A percentile compares a stretch with the other conserved stretches of the same genome.
Evolutionary conservation across 768 basidiomycete genomes (phyloP).

Genomic region (Lactarius deliciosus): DNA sequence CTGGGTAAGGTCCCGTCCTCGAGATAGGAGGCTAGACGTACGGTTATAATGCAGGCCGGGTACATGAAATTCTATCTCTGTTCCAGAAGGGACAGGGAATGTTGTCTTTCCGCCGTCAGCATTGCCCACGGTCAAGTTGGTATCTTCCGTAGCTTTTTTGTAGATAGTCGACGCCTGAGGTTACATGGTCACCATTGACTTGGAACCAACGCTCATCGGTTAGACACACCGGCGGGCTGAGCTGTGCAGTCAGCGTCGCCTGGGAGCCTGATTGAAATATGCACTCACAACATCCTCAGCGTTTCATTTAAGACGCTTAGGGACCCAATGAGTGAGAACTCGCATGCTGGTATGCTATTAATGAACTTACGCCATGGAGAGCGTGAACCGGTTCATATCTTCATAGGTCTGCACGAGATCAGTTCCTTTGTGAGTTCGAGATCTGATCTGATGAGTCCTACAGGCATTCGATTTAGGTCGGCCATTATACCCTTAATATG

Average conservation of each 20-base stretch:
- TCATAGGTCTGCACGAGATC: constrained; percentile 28
- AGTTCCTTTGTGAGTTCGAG: background rate
- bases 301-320: constrained; percentile 51
- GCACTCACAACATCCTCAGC: constrained; percentile 41
- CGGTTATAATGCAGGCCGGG: constrained; percentile 53
- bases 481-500: constrained; percentile 38
- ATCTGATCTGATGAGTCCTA: background rate
- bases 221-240: constrained; percentile 19
- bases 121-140: constrained; percentile 38
- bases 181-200: constrained; percentile 11
- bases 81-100: constrained; percentile 47
- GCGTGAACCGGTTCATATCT: constrained; percentile 29
- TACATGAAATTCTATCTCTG: constrained; percentile 39
- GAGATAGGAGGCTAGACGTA: constrained; percentile 28
- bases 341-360: background rate
- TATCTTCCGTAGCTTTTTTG: constrained; percentile 49
- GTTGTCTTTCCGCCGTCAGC: constrained; percentile 41
- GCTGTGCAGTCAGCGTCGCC: background rate
- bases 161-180: constrained; percentile 46
- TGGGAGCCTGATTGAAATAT: background rate
- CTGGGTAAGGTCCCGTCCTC: background rate
- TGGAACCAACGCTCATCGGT: background rate
- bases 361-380: constrained; percentile 28
- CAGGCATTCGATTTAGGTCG: constrained; percentile 31
- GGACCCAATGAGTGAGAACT: background rate